phyloP scores from a whole-genome alignment of 495 filamentous ascomycete genomes.

The Amorphotheca resinae region DNA sequence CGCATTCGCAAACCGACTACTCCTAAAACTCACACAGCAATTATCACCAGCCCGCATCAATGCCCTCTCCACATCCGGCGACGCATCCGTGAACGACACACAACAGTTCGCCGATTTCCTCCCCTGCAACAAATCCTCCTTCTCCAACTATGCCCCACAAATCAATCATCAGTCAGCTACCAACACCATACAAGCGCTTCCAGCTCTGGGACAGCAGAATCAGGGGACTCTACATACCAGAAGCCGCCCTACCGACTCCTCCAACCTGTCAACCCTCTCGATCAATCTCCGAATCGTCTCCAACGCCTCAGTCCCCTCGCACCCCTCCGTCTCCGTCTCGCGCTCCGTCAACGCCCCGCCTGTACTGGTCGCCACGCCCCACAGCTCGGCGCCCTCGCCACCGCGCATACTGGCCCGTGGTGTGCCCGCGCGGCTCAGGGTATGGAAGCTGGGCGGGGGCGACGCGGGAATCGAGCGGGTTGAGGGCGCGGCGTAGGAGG shows the following conservation, averaged over 20 bases:
- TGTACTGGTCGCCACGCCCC: constrained; percentile 1
- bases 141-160: not conserved
- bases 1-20: not conserved
- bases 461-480: constrained; percentile 1
- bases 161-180: not conserved
- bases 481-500: not conserved
- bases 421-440: not conserved
- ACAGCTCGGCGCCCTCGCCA: not conserved
- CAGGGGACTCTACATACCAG: not conserved
- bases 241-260: constrained; percentile 2
- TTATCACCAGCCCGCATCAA: not conserved
- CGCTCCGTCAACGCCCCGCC: not conserved
- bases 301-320: constrained; percentile 1
- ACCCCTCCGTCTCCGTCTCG: no score
- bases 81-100: not conserved
- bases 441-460: constrained; percentile 5
- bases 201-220: no score
- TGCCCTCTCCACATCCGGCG: not conserved
- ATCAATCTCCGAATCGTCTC: constrained; percentile 3
- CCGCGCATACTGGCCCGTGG: not conserved
- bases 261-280: constrained; percentile 4
- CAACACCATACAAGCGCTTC: no score
- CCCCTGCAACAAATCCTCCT: not conserved
- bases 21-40: not conserved
- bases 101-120: not conserved